Evolutionary conservation across 768 basidiomycete genomes (phyloP).

Genomic region (Lentinus tigrinus): DNA sequence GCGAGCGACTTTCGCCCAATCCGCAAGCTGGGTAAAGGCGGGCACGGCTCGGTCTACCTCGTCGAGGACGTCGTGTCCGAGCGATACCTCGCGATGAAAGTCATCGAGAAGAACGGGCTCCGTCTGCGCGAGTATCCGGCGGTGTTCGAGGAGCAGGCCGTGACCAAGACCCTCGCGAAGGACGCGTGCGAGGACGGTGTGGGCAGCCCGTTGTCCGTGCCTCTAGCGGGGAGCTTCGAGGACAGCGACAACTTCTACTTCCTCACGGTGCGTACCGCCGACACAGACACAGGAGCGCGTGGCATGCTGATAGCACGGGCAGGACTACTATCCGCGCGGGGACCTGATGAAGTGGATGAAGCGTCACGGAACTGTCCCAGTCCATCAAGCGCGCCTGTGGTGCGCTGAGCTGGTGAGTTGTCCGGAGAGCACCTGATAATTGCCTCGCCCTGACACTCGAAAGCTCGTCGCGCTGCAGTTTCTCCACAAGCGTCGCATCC

Average conservation of each 20-base stretch:
- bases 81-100: conserved; percentile 22
- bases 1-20: conserved; percentile 21
- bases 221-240: conserved; percentile 19
- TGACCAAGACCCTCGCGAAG: neutral
- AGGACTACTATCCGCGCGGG: conserved; percentile 18
- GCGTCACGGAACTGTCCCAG: conserved; percentile 10
- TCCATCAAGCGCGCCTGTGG: conserved; percentile 12
- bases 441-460: neutral
- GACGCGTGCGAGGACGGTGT: neutral
- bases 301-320: neutral
- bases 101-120: conserved; percentile 21
- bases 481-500: conserved; percentile 22
- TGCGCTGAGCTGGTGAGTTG: conserved; percentile 20
- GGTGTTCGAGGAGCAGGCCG: conserved; percentile 19
- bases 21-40: conserved; percentile 22
- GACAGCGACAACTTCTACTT: conserved; percentile 23
- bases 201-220: neutral
- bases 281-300: too few relatives aligned
- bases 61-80: conserved; percentile 22
- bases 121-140: conserved; percentile 12
- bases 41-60: conserved; percentile 24
- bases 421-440: too few relatives aligned
- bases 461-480: conserved; percentile 21
- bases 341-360: conserved; percentile 12
- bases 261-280: conserved; percentile 10